Percentiles rank a stretch among this genome's conserved stretches.
These are phyloP conservation scores for Huntiella bhutanensis DNA, from an alignment of 2,329 filamentous ascomycete genomes.

Conservation along the genomic window DNA sequence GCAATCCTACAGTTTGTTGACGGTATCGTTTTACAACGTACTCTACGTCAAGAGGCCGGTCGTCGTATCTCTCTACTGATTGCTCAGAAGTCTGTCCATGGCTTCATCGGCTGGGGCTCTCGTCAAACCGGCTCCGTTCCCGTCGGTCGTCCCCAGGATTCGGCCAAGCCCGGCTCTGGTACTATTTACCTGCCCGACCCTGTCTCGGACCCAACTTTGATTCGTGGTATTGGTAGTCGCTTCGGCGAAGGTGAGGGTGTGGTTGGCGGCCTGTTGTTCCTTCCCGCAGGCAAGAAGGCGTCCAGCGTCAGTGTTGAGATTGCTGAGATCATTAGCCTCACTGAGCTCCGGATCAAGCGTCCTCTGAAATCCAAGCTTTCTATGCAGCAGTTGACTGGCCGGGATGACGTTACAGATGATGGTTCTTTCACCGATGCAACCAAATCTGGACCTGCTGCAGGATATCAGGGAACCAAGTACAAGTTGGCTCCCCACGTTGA, in stretches of 20 bases:
- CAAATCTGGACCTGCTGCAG: conserved; percentile 33
- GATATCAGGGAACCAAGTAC: conserved; percentile 62
- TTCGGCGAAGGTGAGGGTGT: conserved; percentile 58
- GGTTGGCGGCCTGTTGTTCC: conserved; percentile 64
- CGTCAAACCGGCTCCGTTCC: conserved; percentile 74
- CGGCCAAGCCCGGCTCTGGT: conserved; percentile 60
- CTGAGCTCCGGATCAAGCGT: conserved; percentile 73
- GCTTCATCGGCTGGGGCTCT: conserved; percentile 80
- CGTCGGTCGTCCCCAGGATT: conserved; percentile 82
- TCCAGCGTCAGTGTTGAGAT: conserved; percentile 70
- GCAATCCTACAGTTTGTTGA: conserved; percentile 59
- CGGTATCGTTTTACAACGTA: conserved; percentile 79
- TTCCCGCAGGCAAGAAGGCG: conserved; percentile 64
- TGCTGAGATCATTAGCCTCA: conserved; percentile 55
- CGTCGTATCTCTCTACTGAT: conserved; percentile 85
- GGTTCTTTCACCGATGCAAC: conserved; percentile 41
- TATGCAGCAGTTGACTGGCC: conserved; percentile 63
- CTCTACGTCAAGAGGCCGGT: conserved; percentile 67
- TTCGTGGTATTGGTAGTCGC: conserved; percentile 62
- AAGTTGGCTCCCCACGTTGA: conserved; percentile 86
- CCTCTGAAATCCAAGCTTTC: conserved; percentile 63
- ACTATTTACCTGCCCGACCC: conserved; percentile 80
- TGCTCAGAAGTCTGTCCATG: conserved; percentile 84
- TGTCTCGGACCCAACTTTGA: conserved; percentile 59
- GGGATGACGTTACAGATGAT: conserved; percentile 49